Evolutionary conservation across 495 filamentous ascomycete genomes (phyloP), one percentile per base, ranked within the genome.

Genomic region (Melanomma pulvis-pyrius): DNA sequence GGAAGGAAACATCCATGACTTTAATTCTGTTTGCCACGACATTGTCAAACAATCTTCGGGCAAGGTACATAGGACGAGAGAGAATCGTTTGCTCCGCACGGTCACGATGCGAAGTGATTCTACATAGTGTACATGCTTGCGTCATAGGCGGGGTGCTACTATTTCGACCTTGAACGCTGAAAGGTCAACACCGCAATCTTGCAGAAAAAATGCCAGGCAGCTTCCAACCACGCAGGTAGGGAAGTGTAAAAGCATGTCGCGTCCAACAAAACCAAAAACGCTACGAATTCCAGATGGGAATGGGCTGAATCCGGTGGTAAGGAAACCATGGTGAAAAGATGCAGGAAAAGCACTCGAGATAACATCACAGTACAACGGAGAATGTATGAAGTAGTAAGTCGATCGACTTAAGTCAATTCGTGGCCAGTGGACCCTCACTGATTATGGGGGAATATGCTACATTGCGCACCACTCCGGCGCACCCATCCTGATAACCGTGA

Each of bases 401-500:
- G 51, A 61, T 49, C 39, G 55, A 65, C 60, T 69, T 24, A 15
- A 7, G 53, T 59, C 54, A 44, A 69, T 63, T 69, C 65, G 44
- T 65, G 67, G 61, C 41, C 67, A 65, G 67, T 64, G 61, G n/a
- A 64, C 34, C 47, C 25, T 64, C 67, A 69, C 67, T 57, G 67
- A 69, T 69, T 64, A 69, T 59, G 48, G 64, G 59, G 48, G 48
- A 50, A 63, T 69, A 69, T 69, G 61, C 63, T 67, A 69, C 67
- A 69, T 63, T 32, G 50, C 59, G 48, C 61, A 59, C 60, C 60
- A 28, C 44, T 63, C 48, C 32, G 34, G 61, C 60, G 60, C 61
- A 60, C 67, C 63, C 60, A 54, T 69, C 21, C 22, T 61, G 52
- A 55, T 53, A 62, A 51, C 65, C 65, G 50, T 69, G 44, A 65